Evolutionary conservation across 2,329 filamentous ascomycete species (phyloP).

Genomic region (Fusarium scirpi): DNA sequence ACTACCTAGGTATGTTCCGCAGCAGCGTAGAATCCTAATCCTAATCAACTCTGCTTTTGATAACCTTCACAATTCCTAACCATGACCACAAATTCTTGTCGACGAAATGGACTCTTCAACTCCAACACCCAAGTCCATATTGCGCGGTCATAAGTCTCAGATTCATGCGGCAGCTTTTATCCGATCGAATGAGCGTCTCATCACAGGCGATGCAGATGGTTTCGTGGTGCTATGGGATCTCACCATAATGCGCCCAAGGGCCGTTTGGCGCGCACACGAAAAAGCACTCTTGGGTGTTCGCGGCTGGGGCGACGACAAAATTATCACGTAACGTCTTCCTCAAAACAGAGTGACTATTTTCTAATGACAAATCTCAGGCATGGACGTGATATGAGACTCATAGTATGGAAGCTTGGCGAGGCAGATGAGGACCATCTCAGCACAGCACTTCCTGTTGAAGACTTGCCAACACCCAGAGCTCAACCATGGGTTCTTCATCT

Average conservation of each 20-base stretch:
- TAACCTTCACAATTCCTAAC: constrained; percentile 5
- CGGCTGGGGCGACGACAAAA: constrained; percentile 76
- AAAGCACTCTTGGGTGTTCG: constrained; percentile 80
- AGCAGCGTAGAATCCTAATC: background rate
- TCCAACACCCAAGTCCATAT: constrained; percentile 68
- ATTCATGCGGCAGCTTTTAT: constrained; percentile 83
- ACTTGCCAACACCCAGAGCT: constrained; percentile 59
- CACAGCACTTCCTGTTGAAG: constrained; percentile 77
- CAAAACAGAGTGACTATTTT: background rate
- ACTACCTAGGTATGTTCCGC: constrained; percentile 27
- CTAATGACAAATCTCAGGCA: constrained; percentile 67
- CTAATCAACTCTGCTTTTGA: background rate
- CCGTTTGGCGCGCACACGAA: constrained; percentile 88
- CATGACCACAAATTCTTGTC: constrained; percentile 9
- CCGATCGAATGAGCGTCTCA: constrained; percentile 77
- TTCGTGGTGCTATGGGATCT: constrained; percentile 90
- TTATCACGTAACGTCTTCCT: constrained; percentile 79
- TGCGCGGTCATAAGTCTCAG: constrained; percentile 86
- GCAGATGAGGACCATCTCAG: constrained; percentile 74
- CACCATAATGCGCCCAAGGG: constrained; percentile 80
- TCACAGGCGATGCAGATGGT: constrained; percentile 90
- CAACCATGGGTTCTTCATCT: constrained; percentile 89
- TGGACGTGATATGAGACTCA: constrained; percentile 87
- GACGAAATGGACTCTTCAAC: constrained; percentile 47
- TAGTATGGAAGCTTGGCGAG: constrained; percentile 80